Base-by-base conservation (phyloP, 768 basidiomycete species). In the Lactarius deliciosus region DNA sequence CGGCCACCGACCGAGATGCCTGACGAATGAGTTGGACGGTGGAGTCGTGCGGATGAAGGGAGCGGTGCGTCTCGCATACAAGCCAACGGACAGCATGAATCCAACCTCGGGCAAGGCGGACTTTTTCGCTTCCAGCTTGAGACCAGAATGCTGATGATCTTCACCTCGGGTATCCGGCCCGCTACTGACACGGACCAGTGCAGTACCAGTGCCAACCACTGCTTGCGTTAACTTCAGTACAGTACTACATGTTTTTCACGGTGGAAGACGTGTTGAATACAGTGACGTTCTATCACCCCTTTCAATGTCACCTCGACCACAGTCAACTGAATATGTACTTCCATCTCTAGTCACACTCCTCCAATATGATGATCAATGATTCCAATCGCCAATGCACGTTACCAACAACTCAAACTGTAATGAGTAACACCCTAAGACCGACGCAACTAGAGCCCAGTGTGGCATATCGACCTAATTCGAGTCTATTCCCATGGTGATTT, bases 61-160 rank as follows among this genome's bases (percentile, higher is more conserved):
- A 16, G 57, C 28, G 9, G 62, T 56, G 41, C 54, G 43, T 47
- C 66, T 64, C 50, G 57, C 30, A 62, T 57, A 57, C 40, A 67
- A 38, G 28, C 62, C 61, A 47, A 41, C 15, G 62, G 57, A 64
- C 15, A 68, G 63, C 66, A 68, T 68, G 58, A 47, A 67, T 64
- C 56, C 50, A 28, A 66, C 55, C 43, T 34, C n/a, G 22, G n/a
- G 25, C 22, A 34, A 15, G 50, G 36, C 8, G 30, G 50, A 57
- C 30, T 13, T 53, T 57, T 25, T 57, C 28, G 56, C 18, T 57
- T 30, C 56, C 30, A 34, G 32, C 30, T 3, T 32, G 30, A 6
- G 56, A 57, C 16, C 47, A 22, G 10, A 6, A 30, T 3, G 18
- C 22, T 11, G 6, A 53, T 25, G 50, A 53, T 53, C 1, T 22